A percentile compares a stretch with the other conserved stretches of the same genome.
Conservation (phyloP, 352 stramenopile genomes). For the Phytophthora pseudosyringae region DNA sequence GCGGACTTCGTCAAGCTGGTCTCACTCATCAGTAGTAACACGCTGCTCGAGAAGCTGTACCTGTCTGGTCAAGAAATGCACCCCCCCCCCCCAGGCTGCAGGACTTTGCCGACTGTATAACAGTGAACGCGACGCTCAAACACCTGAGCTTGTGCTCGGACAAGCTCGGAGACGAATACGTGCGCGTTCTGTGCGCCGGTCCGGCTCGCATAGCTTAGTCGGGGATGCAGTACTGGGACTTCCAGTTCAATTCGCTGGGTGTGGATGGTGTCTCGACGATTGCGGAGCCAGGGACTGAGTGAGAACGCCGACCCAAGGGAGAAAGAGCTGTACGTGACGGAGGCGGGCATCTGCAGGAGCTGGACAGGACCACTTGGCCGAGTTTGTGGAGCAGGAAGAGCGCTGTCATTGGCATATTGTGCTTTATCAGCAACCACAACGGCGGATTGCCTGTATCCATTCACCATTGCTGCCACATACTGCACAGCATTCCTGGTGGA, state of each 20-base stretch:
- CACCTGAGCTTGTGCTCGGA: constrained; percentile 74
- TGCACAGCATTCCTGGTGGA: no score
- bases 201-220: constrained; percentile 61
- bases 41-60: constrained; percentile 76
- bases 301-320: constrained; percentile 43
- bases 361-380: constrained; percentile 55
- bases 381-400: constrained; percentile 40
- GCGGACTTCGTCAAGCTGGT: constrained; percentile 59
- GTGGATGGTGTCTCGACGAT: constrained; percentile 50
- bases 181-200: constrained; percentile 52
- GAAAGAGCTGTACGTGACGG: constrained; percentile 51
- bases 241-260: constrained; percentile 75
- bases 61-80: constrained; percentile 73
- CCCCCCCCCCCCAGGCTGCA: constrained; percentile 35
- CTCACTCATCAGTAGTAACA: constrained; percentile 59
- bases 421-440: no score
- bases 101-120: constrained; percentile 74
- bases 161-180: constrained; percentile 57
- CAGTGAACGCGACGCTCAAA: constrained; percentile 68
- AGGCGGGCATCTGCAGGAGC: constrained; percentile 53
- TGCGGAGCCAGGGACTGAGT: constrained; percentile 45
- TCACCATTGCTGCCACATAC: no score
- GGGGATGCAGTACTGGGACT: constrained; percentile 64
- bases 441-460: no score
- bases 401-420: neutral